Base-by-base conservation (phyloP, 2,329 filamentous ascomycete species). In the Akanthomyces uredinophilus region DNA sequence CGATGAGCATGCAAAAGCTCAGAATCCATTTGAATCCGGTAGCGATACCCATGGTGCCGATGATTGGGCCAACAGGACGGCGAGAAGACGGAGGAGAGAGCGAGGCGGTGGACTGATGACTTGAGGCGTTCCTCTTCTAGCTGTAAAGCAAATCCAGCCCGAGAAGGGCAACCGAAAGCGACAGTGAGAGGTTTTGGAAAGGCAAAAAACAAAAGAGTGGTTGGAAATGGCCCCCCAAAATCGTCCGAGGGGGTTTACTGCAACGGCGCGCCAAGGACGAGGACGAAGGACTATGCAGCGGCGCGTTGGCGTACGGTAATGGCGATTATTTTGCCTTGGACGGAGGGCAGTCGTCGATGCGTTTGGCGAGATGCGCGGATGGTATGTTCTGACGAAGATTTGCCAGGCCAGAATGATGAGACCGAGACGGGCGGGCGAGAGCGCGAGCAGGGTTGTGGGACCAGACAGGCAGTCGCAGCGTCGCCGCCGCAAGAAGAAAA, bases 1-100 rank as follows among this genome's bases (percentile, higher is more conserved):
- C 71, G 65, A 77, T 77, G 64, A 84, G 66, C 55, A 84, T 75
- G 67, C 73, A 74, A 59, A 79, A 74, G 71, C 81, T 84, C 70
- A 83, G 74, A 63, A 83, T 68, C 69, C 79, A 78, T 65, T 75
- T 71, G 56, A 75, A 61, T 39, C 69, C 66, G 10, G 32, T 35
- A 35, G 32, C 32, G 49, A 71, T 69, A 60, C 77, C 65, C 77
- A 79, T 79, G 66, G 66, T 65, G 65, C 57, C 22, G 53, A 37
- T 13, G 22, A 18, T 39, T 51, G 22, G 14, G 49, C 5, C 14
- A 56, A 7, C 5, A 29, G 16, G 29, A 35, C 29, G 35, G 41
- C 32, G 52, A 57, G 13, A 32, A 22, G 24, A 29, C 20, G 46
- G 27, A 50, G 32, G 3, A 39, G 22, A 41, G 46, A 35, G 29